Base-by-base conservation (phyloP, 352 stramenopile species). In the Globisporangium emineosum region DNA sequence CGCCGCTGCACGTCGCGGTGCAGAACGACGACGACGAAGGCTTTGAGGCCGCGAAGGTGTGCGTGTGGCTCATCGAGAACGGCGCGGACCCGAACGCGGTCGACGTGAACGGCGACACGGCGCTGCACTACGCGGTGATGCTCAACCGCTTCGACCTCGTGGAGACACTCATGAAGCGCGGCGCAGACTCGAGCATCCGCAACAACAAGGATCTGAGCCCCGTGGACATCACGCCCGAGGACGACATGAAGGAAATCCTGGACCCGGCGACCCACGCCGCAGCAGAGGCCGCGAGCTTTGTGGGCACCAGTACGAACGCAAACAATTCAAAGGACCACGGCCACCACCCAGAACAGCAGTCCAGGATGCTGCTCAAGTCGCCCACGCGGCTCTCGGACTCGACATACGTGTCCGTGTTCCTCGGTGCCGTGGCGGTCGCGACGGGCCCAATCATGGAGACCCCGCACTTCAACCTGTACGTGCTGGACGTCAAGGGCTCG, bases 1-100 rank as follows among this genome's bases (percentile, higher is more conserved):
- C 83, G 5, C 82, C 83, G 3, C 74, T 96, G 54, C 88, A 96
- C 49, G 66, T 94, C 19, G 78, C 78, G 3, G 83, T 96, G 12
- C 88, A 96, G 68, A 96, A 96, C 65, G 83, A 93, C 35, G 88
- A 96, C 60, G 87, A 96, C 51, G 88, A 96, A 72, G 88, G 88
- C n/a, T 94, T 96, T 45, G 88, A 94, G 56, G 88, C 88, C 10
- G 86, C 84, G 13, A 96, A 96, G 72, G 83, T 92, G 8, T 81
- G 77, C 37, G 83, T 96, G 21, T 96, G 88, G 88, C 81, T 96
- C 9, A 90, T 94, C 66, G 88, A 96, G 67, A 93, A 94, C 33
- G 89, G 88, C 30, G 83, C 78, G 21, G 86, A 96, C 32, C 64
- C 76, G 51, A 94, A 96, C 54, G 83, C 88, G 0, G 65, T 79